phyloP scores from a whole-genome alignment of 805 yeast genomes.

The Yarrowia sp. region DNA sequence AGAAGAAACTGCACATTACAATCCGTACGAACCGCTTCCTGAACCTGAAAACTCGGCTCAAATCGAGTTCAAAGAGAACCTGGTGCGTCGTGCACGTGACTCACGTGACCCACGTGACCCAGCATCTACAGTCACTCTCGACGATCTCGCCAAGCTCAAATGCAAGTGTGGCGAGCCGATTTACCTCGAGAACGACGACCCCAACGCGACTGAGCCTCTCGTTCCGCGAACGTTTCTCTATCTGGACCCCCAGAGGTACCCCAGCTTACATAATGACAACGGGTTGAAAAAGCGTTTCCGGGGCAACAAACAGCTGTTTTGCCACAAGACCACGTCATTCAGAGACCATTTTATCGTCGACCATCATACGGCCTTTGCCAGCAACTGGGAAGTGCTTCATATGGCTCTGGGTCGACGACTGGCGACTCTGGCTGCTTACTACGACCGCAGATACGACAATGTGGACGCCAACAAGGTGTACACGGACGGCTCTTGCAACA shows the following conservation, averaged over 20 bases:
- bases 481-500: background rate
- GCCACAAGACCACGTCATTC: background rate
- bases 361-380: too few relatives aligned
- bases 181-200: background rate
- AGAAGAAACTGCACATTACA: too few relatives aligned
- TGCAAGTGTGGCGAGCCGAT: constrained; percentile 11
- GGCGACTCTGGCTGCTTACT: background rate
- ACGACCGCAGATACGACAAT: background rate
- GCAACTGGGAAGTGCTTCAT: too few relatives aligned
- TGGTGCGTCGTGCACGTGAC: too few relatives aligned
- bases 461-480: background rate
- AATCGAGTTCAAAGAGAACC: too few relatives aligned
- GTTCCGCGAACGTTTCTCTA: background rate
- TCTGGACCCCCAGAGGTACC: background rate
- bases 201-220: background rate
- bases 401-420: background rate
- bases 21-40: too few relatives aligned
- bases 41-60: too few relatives aligned
- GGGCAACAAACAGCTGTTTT: too few relatives aligned
- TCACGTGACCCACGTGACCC: too few relatives aligned
- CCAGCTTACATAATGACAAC: background rate
- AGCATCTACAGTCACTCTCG: background rate
- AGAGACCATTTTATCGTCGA: background rate
- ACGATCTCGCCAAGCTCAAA: background rate
- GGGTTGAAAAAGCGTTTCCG: too few relatives aligned